phyloP scores from a whole-genome alignment of 225 moss, liverwort and hornwort species.

The Pseudisothecium myosuroides region DNA sequence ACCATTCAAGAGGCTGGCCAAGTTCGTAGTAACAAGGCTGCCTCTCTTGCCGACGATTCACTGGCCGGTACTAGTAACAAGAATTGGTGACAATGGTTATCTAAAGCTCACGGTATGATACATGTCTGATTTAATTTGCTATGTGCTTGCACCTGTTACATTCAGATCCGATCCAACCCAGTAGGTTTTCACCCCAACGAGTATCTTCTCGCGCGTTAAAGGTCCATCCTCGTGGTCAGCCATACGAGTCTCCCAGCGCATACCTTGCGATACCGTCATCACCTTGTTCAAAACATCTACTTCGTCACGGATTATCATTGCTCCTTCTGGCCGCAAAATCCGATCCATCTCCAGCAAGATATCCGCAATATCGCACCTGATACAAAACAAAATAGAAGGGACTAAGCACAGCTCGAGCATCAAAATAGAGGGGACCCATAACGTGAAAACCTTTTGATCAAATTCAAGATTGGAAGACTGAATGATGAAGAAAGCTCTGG shows the following conservation, averaged over 20 bases:
- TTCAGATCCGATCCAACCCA: slow-evolving; percentile 46
- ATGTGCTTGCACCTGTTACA: slow-evolving; percentile 8
- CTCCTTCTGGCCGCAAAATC: slow-evolving; percentile 79
- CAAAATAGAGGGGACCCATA: background rate
- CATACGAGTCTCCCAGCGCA: slow-evolving; percentile 87
- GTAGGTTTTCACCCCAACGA: slow-evolving; percentile 68
- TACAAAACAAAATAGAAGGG: background rate
- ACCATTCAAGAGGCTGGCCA: background rate
- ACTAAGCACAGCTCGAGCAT: background rate
- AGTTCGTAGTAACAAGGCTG: background rate
- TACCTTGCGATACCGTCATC: slow-evolving; percentile 54
- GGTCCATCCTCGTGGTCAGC: slow-evolving; percentile 96
- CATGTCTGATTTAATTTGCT: background rate
- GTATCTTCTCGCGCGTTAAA: slow-evolving; percentile 67
- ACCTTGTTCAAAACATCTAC: slow-evolving; percentile 84
- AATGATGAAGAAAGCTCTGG: background rate
- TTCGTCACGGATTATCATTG: slow-evolving; percentile 66
- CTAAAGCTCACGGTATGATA: slow-evolving; percentile 18
- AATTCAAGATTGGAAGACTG: background rate
- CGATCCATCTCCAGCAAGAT: slow-evolving; percentile 87
- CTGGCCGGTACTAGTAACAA: background rate
- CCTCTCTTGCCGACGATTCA: background rate
- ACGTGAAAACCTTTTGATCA: background rate
- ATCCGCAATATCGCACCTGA: slow-evolving; percentile 67
- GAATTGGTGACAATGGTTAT: background rate